Evolutionary conservation across 2,329 filamentous ascomycete species (phyloP).

Genomic region (Pezicula neosporulosa): DNA sequence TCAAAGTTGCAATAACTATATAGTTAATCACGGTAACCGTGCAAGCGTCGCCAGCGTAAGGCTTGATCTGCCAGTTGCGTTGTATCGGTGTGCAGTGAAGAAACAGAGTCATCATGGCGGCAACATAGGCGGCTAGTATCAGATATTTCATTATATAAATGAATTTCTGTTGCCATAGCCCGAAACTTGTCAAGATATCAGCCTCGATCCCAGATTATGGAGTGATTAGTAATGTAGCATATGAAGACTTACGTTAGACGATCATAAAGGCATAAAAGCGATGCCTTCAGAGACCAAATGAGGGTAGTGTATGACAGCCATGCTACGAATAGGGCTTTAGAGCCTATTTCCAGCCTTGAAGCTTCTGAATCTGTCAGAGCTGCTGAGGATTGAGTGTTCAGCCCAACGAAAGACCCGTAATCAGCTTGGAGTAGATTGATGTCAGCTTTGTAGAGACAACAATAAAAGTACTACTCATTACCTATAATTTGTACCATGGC

Average conservation of each 20-base stretch:
- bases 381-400: slow-evolving; percentile 29
- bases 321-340: slow-evolving; percentile 29
- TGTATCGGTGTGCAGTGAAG: neutral
- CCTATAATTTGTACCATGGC: slow-evolving; percentile 6
- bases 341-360: slow-evolving; percentile 28
- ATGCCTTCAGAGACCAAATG: slow-evolving; percentile 39
- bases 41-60: slow-evolving; percentile 23
- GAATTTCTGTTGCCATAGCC: slow-evolving; percentile 32
- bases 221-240: neutral
- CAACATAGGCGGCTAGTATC: neutral
- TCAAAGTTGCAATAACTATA: slow-evolving; percentile 32
- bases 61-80: neutral
- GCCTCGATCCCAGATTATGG: neutral
- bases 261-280: slow-evolving; percentile 39
- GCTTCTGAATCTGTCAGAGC: slow-evolving; percentile 28
- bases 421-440: slow-evolving; percentile 22
- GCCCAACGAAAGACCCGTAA: slow-evolving; percentile 35
- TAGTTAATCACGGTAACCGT: slow-evolving; percentile 35
- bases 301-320: slow-evolving; percentile 39
- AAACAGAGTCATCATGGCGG: neutral
- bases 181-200: slow-evolving; percentile 23
- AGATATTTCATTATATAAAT: slow-evolving; percentile 19
- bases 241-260: slow-evolving; percentile 35
- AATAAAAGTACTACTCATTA: neutral
- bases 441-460: neutral